Evolutionary conservation across 495 filamentous ascomycete genomes (phyloP), one percentile per base, ranked within the genome.

Genomic region (Usnea hakonensis): DNA sequence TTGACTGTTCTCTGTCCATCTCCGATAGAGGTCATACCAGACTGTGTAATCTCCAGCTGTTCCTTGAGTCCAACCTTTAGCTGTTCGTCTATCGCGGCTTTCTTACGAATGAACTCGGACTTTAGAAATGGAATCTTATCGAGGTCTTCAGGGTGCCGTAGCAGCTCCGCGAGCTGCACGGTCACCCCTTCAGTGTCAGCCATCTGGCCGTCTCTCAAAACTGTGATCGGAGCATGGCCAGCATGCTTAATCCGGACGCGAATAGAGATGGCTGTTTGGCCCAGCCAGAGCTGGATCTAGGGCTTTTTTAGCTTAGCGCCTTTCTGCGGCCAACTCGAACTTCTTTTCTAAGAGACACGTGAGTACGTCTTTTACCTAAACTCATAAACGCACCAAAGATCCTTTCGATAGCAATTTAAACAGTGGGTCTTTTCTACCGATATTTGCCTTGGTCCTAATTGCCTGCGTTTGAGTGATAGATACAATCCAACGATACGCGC

Each of bases 21-120:
- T 44, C 81, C 83, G 62, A 98, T 85, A 40, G 85, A 84, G 60
- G 78, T 85, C 82, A 98, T 96, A 70, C 95, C 94, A 55, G 85
- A 79, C 76, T 97, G 91, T 23, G 95, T 96, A 10, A 90, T 87
- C 71, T 94, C 88, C 55, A 97, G 81, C 76, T 99, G 94, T 62
- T 94, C 91, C 57, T 87, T 83, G 55, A 99, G 82, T 23, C 91
- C 91, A 61, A 85, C 81, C 60, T 90, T 89, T 41, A 99, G 87
- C 76, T 94, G 90, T 26, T 85, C 83, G 76, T 99, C 94, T 61
- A 97, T 83, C 40, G 86, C 89, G 26, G 84, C 81, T 72, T 99
- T 99, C 82, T 97, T 97, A 67, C 95, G 89, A 65, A 83, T 80
- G 77, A 97, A 96, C 72, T 99, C 94, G 67, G 90, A 82, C 76